These are phyloP conservation scores for Geotrichum carabidarum DNA, from an alignment of 1,139 yeast species.

Conservation along the genomic window DNA sequence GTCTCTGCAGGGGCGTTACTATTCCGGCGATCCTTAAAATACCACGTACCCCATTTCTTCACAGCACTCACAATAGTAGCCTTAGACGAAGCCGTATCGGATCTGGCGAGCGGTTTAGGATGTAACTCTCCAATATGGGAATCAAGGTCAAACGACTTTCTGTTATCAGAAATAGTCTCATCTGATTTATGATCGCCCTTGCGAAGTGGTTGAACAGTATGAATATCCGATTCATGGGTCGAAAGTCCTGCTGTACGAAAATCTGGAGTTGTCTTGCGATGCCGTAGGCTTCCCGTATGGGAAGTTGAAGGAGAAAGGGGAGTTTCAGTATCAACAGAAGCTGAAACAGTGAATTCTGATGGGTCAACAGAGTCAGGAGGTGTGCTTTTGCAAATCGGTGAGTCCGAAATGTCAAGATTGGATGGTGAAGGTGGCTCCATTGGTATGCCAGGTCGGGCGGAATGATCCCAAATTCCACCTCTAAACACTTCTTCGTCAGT, in stretches of 20 bases:
- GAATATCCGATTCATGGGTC: not conserved
- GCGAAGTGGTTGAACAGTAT: not conserved
- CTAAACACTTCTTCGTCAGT: conserved; percentile 66
- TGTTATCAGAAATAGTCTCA: not conserved
- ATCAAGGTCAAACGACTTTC: conserved; percentile 7
- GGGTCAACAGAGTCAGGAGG: not conserved
- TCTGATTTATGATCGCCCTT: not conserved
- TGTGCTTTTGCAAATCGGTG: not conserved
- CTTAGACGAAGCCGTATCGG: not conserved
- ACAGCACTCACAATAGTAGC: conserved; percentile 28
- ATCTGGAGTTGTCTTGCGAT: conserved; percentile 14
- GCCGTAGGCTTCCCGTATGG: conserved; percentile 7
- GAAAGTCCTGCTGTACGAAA: not conserved
- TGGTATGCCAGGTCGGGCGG: conserved; percentile 1
- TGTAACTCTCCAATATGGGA: conserved; percentile 24
- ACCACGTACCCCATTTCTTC: conserved; percentile 34
- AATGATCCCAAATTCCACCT: conserved; percentile 76
- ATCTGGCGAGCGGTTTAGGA: not conserved
- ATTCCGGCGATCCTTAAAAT: conserved; percentile 26
- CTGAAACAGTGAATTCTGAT: not conserved
- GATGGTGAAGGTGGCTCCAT: not conserved
- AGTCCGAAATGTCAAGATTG: not conserved
- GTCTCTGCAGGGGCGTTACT: not conserved
- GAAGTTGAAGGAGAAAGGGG: not conserved
- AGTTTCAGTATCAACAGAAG: not conserved